Percentiles rank a stretch among this genome's conserved stretches.
phyloP scores from a whole-genome alignment of 2,329 filamentous ascomycete species.

The Trichophyton verrucosum region DNA sequence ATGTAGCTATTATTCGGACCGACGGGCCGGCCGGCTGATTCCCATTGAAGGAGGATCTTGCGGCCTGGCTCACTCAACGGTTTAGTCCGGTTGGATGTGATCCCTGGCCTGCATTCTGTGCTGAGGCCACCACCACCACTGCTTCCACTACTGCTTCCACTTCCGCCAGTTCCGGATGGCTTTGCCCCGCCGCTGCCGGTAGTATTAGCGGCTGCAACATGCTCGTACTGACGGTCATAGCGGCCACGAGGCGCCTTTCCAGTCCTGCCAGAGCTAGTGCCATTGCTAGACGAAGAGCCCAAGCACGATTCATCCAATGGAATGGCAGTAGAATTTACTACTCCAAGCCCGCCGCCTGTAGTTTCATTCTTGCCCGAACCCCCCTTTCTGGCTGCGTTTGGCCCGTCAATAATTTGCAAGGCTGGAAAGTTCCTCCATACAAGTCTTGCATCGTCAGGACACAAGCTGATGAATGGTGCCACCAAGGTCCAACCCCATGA shows the following conservation, averaged over 20 bases:
- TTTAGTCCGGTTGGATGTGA: slow-evolving; percentile 55
- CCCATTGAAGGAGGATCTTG: slow-evolving; percentile 60
- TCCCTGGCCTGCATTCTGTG: slow-evolving; percentile 47
- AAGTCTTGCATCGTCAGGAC: slow-evolving; percentile 62
- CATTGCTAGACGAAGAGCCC: slow-evolving; percentile 36
- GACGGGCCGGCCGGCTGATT: slow-evolving; percentile 52
- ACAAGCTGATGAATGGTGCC: slow-evolving; percentile 68
- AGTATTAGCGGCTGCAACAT: slow-evolving; percentile 19
- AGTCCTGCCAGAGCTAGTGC: slow-evolving; percentile 43
- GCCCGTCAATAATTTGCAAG: slow-evolving; percentile 61
- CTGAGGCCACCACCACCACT: background rate
- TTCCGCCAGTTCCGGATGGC: background rate
- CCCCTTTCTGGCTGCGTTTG: slow-evolving; percentile 58
- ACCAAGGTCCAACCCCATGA: slow-evolving; percentile 75
- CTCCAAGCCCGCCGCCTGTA: slow-evolving; percentile 26
- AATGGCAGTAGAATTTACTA: slow-evolving; percentile 20
- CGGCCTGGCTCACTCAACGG: slow-evolving; percentile 65
- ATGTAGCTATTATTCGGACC: slow-evolving; percentile 76
- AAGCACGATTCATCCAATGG: slow-evolving; percentile 9
- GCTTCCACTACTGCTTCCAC: background rate
- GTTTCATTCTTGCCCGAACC: slow-evolving; percentile 50
- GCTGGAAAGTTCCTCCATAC: slow-evolving; percentile 77
- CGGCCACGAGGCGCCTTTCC: slow-evolving; percentile 43
- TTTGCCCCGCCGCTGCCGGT: background rate
- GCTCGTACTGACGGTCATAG: background rate